These are phyloP conservation scores for Zygnema cylindricum DNA, from an alignment of 139 green algal species.

Conservation along the genomic window DNA sequence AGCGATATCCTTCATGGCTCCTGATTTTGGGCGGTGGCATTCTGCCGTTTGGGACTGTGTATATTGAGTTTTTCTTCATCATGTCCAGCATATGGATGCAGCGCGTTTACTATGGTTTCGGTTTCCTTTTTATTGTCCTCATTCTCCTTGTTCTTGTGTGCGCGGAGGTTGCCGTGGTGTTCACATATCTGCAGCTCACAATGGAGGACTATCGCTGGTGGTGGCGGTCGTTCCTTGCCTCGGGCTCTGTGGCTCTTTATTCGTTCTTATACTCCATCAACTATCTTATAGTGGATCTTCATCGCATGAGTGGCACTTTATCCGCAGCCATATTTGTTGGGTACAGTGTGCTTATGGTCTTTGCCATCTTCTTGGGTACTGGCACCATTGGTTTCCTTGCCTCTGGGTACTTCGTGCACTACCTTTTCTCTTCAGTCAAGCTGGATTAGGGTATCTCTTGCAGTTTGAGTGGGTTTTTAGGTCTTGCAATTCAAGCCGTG, in stretches of 20 bases:
- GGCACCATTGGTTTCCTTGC: slow-evolving; percentile 62
- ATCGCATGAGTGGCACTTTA: slow-evolving; percentile 36
- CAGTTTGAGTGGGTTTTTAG: too few relatives aligned
- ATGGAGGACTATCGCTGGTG: slow-evolving; percentile 65
- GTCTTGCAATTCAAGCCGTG: too few relatives aligned
- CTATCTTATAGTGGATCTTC: slow-evolving; percentile 58
- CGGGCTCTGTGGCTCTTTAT: slow-evolving; percentile 53
- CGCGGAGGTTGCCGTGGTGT: slow-evolving; percentile 55
- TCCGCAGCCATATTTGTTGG: slow-evolving; percentile 55
- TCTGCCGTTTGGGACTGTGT: slow-evolving; percentile 94
- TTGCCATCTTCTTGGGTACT: slow-evolving; percentile 61
- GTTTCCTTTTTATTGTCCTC: slow-evolving; percentile 86
- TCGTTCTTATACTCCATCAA: slow-evolving; percentile 57
- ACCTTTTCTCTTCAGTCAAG: slow-evolving; percentile 66
- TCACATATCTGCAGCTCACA: slow-evolving; percentile 57
- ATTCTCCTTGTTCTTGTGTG: slow-evolving; percentile 53
- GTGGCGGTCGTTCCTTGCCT: slow-evolving; percentile 56
- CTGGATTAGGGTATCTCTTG: slow-evolving; percentile 64
- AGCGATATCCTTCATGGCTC: slow-evolving; percentile 78
- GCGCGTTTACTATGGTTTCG: slow-evolving; percentile 91
- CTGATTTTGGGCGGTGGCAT: slow-evolving; percentile 83
- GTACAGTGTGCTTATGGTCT: slow-evolving; percentile 58
- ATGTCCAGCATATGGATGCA: slow-evolving; percentile 90
- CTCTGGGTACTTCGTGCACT: slow-evolving; percentile 54
- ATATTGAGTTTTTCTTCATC: slow-evolving; percentile 97